Percentiles rank a stretch among this genome's conserved stretches.
phyloP scores from a whole-genome alignment of 768 basidiomycete species.

The Mycena kentingensis region DNA sequence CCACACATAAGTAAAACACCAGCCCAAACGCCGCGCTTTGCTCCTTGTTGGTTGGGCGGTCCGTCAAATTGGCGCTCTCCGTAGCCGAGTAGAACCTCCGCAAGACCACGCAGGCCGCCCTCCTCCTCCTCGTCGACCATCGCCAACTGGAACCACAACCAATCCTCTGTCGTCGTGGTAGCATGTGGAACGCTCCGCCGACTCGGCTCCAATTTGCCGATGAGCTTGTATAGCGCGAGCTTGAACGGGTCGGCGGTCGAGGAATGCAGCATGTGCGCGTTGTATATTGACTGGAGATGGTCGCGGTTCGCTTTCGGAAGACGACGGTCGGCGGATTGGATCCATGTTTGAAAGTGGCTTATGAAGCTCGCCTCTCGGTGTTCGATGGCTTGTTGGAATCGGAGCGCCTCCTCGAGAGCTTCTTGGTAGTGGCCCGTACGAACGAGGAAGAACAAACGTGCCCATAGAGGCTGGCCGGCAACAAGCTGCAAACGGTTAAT shows the following conservation, averaged over 20 bases:
- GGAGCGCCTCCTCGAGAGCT: constrained; percentile 73
- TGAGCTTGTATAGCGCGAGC: constrained; percentile 91
- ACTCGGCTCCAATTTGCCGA: constrained; percentile 87
- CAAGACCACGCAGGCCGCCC: constrained; percentile 69
- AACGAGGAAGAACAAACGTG: constrained; percentile 89
- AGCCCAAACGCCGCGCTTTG: constrained; percentile 73
- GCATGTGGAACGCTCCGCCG: constrained; percentile 80
- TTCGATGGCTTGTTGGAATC: constrained; percentile 69
- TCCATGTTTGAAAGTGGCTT: constrained; percentile 79
- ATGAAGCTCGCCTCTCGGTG: constrained; percentile 83
- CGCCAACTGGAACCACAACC: constrained; percentile 96
- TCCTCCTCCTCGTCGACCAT: constrained; percentile 89
- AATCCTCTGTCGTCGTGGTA: constrained; percentile 93
- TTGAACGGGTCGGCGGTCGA: constrained; percentile 93
- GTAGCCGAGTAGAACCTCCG: constrained; percentile 76
- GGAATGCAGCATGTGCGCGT: constrained; percentile 87
- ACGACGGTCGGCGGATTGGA: constrained; percentile 77
- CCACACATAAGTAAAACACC: constrained; percentile 87
- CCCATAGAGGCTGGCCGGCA: constrained; percentile 89
- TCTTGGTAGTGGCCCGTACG: constrained; percentile 83
- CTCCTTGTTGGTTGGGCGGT: constrained; percentile 55
- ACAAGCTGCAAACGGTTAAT: constrained; percentile 55
- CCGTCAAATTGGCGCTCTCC: constrained; percentile 85
- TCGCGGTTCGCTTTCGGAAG: constrained; percentile 75
- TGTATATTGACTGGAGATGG: constrained; percentile 77